Conservation (phyloP, 1,139 yeast species). For the Hyphopichia fennica region DNA sequence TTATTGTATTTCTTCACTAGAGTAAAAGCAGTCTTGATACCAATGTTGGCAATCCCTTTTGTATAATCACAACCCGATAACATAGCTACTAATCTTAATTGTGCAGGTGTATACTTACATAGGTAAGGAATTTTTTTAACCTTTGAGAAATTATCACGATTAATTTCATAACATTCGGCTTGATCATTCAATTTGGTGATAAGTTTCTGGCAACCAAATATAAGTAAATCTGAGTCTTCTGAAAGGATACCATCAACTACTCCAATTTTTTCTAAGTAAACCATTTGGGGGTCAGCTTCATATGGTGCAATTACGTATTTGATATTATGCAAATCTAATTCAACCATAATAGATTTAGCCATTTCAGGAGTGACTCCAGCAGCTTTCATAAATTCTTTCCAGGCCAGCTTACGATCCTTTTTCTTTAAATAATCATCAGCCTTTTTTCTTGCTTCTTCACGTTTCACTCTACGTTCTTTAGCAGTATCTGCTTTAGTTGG, state of each 20-base stretch:
- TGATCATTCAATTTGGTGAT: conserved; percentile 80
- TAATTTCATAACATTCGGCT: conserved; percentile 74
- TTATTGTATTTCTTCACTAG: conserved; percentile 53
- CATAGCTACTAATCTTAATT: conserved; percentile 77
- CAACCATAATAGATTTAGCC: conserved; percentile 84
- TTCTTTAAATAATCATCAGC: conserved; percentile 51
- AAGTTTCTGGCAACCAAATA: conserved; percentile 79
- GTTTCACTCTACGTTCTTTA: conserved; percentile 52
- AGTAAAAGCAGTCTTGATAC: conserved; percentile 73
- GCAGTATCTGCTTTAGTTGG: conserved; percentile 83
- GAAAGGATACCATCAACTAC: conserved; percentile 83
- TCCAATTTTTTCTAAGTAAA: conserved; percentile 75
- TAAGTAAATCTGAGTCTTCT: conserved; percentile 90
- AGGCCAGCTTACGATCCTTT: conserved; percentile 62
- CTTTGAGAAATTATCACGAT: conserved; percentile 49
- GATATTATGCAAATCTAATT: conserved; percentile 58
- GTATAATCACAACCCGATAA: conserved; percentile 96
- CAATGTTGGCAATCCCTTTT: conserved; percentile 78
- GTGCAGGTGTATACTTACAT: conserved; percentile 49
- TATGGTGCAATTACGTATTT: conserved; percentile 92
- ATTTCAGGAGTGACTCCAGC: conserved; percentile 88
- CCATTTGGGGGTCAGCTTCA: conserved; percentile 98
- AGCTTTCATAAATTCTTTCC: conserved; percentile 71
- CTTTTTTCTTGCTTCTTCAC: conserved; percentile 57
- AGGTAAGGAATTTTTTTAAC: conserved; percentile 49